Percentiles rank a stretch among this genome's conserved stretches.
These are phyloP conservation scores for Hypholoma sublateritium DNA, from an alignment of 768 basidiomycete species.

Conservation along the genomic window DNA sequence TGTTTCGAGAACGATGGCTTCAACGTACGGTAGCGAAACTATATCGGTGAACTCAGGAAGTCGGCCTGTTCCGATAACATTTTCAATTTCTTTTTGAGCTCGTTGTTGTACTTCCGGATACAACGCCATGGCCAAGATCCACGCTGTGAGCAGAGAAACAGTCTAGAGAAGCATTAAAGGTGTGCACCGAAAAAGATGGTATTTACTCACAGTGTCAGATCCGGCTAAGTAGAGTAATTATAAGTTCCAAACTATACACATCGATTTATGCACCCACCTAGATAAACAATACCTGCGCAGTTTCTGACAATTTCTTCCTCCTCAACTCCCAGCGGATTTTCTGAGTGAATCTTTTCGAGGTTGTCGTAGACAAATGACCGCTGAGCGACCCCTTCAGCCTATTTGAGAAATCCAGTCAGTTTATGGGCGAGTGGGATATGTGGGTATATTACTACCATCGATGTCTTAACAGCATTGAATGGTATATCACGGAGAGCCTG, in stretches of 20 bases:
- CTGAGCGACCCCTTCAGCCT: conserved; percentile 22
- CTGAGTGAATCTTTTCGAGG: conserved; percentile 18
- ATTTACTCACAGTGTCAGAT: conserved; percentile 17
- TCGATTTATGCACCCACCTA: conserved; percentile 25
- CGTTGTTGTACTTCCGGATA: neutral
- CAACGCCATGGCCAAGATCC: neutral
- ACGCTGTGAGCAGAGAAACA: neutral
- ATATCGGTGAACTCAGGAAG: neutral
- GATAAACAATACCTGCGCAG: conserved; percentile 40
- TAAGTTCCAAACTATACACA: neutral
- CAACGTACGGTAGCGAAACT: neutral
- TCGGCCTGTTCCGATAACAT: neutral
- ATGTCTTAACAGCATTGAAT: conserved; percentile 26
- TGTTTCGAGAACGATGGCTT: neutral
- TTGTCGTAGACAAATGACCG: conserved; percentile 26
- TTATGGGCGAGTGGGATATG: neutral
- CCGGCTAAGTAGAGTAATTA: conserved; percentile 10
- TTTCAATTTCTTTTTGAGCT: neutral
- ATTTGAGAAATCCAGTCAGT: neutral
- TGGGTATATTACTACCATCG: conserved; percentile 19
- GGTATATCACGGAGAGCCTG: conserved; percentile 24
- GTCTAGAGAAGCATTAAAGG: neutral
- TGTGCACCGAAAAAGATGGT: neutral
- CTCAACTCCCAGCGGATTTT: conserved; percentile 13
- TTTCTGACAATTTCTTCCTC: conserved; percentile 35